Base-by-base conservation (phyloP, 2,329 filamentous ascomycete species). In the Fusarium temperatum region DNA sequence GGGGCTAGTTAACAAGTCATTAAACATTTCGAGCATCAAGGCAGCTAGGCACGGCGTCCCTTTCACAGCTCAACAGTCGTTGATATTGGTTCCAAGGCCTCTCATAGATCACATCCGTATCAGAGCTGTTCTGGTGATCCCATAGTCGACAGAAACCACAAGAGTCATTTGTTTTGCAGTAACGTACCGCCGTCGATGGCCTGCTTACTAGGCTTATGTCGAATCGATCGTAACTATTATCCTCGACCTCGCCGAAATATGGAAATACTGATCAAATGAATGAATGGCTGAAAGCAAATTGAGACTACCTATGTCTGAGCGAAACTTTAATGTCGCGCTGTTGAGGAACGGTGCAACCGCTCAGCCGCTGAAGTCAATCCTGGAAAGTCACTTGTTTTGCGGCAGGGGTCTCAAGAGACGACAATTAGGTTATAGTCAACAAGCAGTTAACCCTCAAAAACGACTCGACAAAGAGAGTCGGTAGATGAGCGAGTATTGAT, bases 301-400 rank as follows among this genome's bases (percentile, higher is more conserved):
- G 4, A 48, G 14, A 17, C 51, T n/a, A 39, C 18, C 12, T 22
- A 17, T 47, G 44, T 35, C 60, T 48, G 42, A 41, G n/a, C 42
- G 18, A 30, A 63, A 41, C 35, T 26, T 11, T 22, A 20, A 36
- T n/a, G 20, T 63, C 53, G 36, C 39, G 41, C 44, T 24, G 62
- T 26, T 8, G 30, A 42, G 39, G 10, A 45, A 35, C 30, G 30
- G 66, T 60, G 68, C 60, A 60, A 66, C 68, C 55, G 42, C 50
- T 35, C 32, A 35, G 32, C 14, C 14, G 32, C 32, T 28, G 22
- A 55, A 36, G 53, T n/a, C 30, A 26, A n/a, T 35, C 11, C n/a
- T 48, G 41, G 20, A 58, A 36, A 22, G 35, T 54, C 30, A 58
- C 18, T 22, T 39, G 35, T 20, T 26, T 38, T 22, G 11, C 51